Conservation (phyloP, 2,329 filamentous ascomycete genomes). For the Hypoxylon sp. region DNA sequence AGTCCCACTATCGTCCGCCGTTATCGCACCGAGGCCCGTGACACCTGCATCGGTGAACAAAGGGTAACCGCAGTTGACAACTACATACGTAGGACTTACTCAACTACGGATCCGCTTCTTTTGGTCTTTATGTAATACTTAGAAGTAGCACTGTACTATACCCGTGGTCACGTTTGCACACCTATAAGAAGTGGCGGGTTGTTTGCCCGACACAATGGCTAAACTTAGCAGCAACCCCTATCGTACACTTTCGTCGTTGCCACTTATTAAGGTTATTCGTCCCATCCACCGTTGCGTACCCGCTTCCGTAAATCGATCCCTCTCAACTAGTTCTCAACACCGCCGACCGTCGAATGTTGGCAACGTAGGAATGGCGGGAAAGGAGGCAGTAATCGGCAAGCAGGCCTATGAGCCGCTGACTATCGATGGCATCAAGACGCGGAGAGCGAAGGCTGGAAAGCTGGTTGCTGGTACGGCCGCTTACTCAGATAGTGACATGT, state of each 20-base stretch:
- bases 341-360: constrained; percentile 42
- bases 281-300: constrained; percentile 15
- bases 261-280: constrained; percentile 9
- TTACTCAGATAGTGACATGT: constrained; percentile 82
- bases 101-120: not conserved
- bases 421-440: constrained; percentile 74
- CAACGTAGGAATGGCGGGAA: constrained; percentile 42
- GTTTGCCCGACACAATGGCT: constrained; percentile 23
- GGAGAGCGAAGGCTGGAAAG: constrained; percentile 78
- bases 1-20: constrained; percentile 35
- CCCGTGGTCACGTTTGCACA: not conserved
- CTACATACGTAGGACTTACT: constrained; percentile 16
- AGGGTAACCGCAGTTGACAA: constrained; percentile 23
- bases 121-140: constrained; percentile 2
- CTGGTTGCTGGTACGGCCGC: constrained; percentile 83
- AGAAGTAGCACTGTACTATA: not conserved
- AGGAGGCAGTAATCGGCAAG: constrained; percentile 40
- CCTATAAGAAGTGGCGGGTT: constrained; percentile 1
- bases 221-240: constrained; percentile 14
- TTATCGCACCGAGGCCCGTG: constrained; percentile 40
- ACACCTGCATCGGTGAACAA: constrained; percentile 35
- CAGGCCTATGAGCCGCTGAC: constrained; percentile 60
- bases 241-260: constrained; percentile 22
- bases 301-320: constrained; percentile 17
- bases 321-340: constrained; percentile 29